These are phyloP conservation scores for Mycotypha africana DNA, from an alignment of 371 early-diverging fungal species.

Conservation along the genomic window DNA sequence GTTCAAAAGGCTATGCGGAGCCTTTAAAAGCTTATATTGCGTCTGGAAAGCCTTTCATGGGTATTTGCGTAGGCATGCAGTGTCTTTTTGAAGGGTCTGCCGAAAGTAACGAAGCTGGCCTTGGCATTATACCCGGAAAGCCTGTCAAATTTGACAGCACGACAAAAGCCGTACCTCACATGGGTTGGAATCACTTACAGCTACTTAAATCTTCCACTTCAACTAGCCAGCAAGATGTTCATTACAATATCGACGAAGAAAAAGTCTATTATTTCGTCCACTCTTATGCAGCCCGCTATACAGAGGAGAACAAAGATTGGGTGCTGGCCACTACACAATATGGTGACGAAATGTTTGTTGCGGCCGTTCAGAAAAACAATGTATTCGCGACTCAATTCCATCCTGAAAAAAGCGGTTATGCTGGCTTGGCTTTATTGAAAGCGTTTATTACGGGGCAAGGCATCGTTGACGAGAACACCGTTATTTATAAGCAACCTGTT, in stretches of 20 bases:
- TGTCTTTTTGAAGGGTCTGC: constrained; percentile 89
- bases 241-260: constrained; percentile 40
- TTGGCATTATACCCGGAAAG: constrained; percentile 78
- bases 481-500: constrained; percentile 20
- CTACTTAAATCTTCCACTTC: constrained; percentile 27
- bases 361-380: constrained; percentile 77
- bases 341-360: constrained; percentile 80
- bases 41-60: constrained; percentile 89
- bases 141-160: constrained; percentile 63
- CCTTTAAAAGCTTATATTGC: constrained; percentile 80
- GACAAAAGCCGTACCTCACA: constrained; percentile 91
- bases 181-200: constrained; percentile 92
- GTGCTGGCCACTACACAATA: constrained; percentile 79
- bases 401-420: constrained; percentile 94
- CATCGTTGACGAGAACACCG: constrained; percentile 24
- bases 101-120: constrained; percentile 77
- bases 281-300: constrained; percentile 81
- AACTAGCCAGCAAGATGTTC: constrained; percentile 19
- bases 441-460: constrained; percentile 70
- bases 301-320: constrained; percentile 53
- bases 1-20: constrained; percentile 69
- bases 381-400: constrained; percentile 97
- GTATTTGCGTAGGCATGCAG: constrained; percentile 98
- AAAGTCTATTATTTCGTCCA: constrained; percentile 94
- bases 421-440: constrained; percentile 78